Conservation (phyloP, 768 basidiomycete genomes). For the Suillus sp. region DNA sequence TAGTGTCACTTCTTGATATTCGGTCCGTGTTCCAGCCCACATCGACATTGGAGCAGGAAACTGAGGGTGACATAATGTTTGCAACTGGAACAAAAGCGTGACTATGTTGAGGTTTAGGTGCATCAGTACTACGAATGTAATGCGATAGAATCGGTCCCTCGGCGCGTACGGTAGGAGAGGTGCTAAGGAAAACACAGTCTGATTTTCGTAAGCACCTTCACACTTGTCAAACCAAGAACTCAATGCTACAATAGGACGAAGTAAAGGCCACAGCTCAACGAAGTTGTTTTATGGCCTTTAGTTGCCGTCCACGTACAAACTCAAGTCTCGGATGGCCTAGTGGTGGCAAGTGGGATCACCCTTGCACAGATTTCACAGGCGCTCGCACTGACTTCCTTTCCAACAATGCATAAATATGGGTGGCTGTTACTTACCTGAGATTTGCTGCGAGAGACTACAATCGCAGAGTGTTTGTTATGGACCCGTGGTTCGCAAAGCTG, state of each 20-base stretch:
- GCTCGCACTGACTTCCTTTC: neutral
- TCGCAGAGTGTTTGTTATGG: neutral
- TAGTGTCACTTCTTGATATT: neutral
- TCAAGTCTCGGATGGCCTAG: too few relatives aligned
- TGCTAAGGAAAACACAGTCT: too few relatives aligned
- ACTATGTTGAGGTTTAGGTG: neutral
- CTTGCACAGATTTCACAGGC: too few relatives aligned
- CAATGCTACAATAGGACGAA: neutral
- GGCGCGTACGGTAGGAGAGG: too few relatives aligned
- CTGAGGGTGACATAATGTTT: neutral
- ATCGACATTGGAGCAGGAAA: neutral
- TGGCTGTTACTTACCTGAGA: neutral
- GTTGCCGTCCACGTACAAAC: neutral
- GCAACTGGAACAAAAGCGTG: neutral
- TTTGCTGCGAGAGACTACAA: neutral
- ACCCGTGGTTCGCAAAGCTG: neutral
- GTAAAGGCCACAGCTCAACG: neutral
- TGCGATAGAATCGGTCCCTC: too few relatives aligned
- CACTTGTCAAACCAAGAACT: neutral
- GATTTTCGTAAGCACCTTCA: neutral
- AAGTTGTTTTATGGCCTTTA: neutral
- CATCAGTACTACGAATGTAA: too few relatives aligned
- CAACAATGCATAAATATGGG: neutral
- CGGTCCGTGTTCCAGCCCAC: neutral
- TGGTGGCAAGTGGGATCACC: neutral